Percentiles rank a stretch among this genome's conserved stretches.
Conservation (phyloP, 2,329 filamentous ascomycete species). For the Coniochaeta sp. region DNA sequence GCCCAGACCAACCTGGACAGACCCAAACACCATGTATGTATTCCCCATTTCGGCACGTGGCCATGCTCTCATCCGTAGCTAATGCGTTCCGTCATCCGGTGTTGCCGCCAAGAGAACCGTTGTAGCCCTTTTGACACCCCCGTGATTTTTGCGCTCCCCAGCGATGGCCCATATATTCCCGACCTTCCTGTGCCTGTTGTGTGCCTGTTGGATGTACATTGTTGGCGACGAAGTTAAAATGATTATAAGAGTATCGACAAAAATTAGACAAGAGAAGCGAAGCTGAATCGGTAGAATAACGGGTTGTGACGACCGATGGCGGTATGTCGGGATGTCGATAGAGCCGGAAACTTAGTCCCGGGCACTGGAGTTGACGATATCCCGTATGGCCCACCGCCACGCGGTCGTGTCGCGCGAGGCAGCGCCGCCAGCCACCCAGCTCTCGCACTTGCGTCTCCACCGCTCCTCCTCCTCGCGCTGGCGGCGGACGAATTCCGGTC, state of each 20-base stretch:
- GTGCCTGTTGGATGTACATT: background rate
- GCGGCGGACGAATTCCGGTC: slow-evolving; percentile 82
- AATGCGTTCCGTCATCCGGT: background rate
- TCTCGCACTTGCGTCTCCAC: slow-evolving; percentile 82
- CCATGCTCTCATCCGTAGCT: background rate
- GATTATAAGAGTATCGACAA: background rate
- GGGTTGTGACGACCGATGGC: background rate
- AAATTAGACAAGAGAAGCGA: background rate
- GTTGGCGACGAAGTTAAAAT: background rate
- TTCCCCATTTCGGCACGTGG: background rate
- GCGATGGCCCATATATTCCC: background rate
- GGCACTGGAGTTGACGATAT: slow-evolving; percentile 36
- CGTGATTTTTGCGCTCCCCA: background rate
- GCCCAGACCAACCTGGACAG: background rate
- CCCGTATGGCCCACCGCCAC: slow-evolving; percentile 73
- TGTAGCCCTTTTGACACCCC: background rate
- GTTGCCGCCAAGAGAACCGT: background rate
- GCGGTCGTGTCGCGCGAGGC: slow-evolving; percentile 43
- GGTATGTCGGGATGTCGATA: background rate
- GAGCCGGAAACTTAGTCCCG: slow-evolving; percentile 5
- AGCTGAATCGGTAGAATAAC: background rate
- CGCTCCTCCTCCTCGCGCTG: slow-evolving; percentile 88
- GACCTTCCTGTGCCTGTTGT: background rate
- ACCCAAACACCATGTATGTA: background rate
- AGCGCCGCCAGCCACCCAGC: slow-evolving; percentile 62